phyloP scores from a whole-genome alignment of 1,284 basidiomycete species.

The Leccinum solheimii region DNA sequence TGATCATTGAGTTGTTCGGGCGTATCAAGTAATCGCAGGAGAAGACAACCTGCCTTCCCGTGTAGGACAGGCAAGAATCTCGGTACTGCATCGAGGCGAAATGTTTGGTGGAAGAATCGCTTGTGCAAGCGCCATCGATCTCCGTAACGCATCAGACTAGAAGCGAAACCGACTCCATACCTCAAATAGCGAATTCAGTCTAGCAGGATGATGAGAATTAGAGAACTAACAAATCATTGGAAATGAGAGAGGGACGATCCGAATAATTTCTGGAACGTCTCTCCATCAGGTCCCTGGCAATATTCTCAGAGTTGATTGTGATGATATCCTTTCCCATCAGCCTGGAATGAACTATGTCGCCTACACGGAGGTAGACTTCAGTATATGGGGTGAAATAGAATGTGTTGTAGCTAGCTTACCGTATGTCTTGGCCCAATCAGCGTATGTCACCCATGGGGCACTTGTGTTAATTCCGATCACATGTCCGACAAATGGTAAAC shows the following conservation, averaged over 20 bases:
- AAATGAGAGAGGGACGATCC: background rate
- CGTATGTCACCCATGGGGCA: background rate
- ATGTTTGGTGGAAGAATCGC: conserved; percentile 1
- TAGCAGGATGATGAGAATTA: no score
- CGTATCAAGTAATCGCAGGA: conserved; percentile 6
- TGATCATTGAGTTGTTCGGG: conserved; percentile 14
- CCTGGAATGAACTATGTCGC: conserved; percentile 18
- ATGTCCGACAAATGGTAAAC: background rate
- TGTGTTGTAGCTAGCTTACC: background rate
- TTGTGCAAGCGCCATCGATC: background rate
- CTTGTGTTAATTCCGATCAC: background rate
- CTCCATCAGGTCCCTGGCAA: conserved; percentile 19
- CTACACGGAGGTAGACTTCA: conserved; percentile 3
- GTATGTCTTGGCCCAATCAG: background rate
- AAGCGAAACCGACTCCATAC: conserved; percentile 7
- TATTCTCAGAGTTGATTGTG: conserved; percentile 22
- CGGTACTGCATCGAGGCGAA: background rate
- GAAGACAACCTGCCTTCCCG: conserved; percentile 12
- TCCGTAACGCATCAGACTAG: background rate
- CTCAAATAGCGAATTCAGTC: background rate
- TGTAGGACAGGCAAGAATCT: conserved; percentile 15
- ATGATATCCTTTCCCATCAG: conserved; percentile 20
- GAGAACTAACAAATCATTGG: background rate
- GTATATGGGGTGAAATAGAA: background rate
- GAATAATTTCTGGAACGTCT: conserved; percentile 7